Evolutionary conservation across 306 rosid species (phyloP), one percentile per base, ranked within the genome.

Genomic region (Leucaena leucocephala): DNA sequence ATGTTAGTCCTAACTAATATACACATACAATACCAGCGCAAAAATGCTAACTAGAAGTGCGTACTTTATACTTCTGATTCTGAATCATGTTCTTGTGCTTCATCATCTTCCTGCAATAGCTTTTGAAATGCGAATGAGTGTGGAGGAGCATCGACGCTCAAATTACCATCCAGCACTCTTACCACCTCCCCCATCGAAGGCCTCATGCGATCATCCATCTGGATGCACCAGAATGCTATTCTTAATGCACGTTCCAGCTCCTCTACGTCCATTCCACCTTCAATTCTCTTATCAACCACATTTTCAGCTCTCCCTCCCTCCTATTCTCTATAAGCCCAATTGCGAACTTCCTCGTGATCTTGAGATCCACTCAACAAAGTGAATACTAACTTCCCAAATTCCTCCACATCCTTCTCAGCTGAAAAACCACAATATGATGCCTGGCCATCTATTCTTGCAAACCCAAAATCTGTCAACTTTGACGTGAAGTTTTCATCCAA

Each of bases 211-310:
- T 88, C 91, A n/a, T 91, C 89, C 44, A 12, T 43, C 81, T 93
- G 98, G 64, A 93, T 55, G 82, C 98, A 93, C 98, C 98, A 93
- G 74, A 93, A 93, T 35, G 93, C 91, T 21, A 89, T 88, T 74
- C 97, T 86, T 68, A 93, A 72, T 8, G 82, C 78, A 27, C 94
- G 84, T 50, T 91, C 97, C 1, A 93, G 88, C 81, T 89, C 91
- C 34, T 85, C 86, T 14, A 16, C 59, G 64, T 74, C 80, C 40
- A 40, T 68, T 78, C 78, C 88, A 34, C 89, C 89, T 3, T 72
- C 78, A 7, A 89, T 73, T 82, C 90, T 87, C 76, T 70, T 81
- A 70, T 93, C 98, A 17, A 88, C 83, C 71, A 88, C 86, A 70
- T 84, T 85, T 48, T 35, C 74, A 33, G 72, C 82, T 39, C 78